Evolutionary conservation across 2,329 filamentous ascomycete genomes (phyloP), one percentile per base, ranked within the genome.

Genomic region (Didymellaceae sp.): DNA sequence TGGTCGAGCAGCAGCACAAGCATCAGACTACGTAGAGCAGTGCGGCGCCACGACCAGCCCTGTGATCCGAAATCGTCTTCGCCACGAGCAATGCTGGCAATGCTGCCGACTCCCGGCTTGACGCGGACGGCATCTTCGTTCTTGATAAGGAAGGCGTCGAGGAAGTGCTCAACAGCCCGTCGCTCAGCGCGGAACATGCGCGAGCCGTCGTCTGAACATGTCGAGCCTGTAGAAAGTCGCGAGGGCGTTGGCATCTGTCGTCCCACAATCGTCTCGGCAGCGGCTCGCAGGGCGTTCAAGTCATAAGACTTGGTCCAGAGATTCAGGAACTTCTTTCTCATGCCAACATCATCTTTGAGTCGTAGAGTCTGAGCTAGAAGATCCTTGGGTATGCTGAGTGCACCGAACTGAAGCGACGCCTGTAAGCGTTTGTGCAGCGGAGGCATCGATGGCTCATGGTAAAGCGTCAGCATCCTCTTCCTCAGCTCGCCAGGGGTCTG

Each of bases 251-350:
- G 70, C 22, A 82, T 72, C 33, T 75, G 76, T 42, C 83, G 79
- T n/a, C 84, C 85, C 22, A 84, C 73, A 4, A 88, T 76, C 2
- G 82, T 80, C 61, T 87, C 85, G 14, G 78, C 73, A 2, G 82
- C 84, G 1, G 79, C 76, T 45, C 75, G 74, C 31, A 88, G 72
- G 4, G 73, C 70, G 6, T 67, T 68, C 3, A 78, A 68, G 39
- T 85, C 75, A 63, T 87, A 88, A 1, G 78, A 81, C 38, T 82
- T 75, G 2, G 82, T 73, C 79, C 83, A 86, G 8, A 86, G 68
- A 41, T 79, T 76, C 31, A 85, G 65, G 54, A 85, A 86, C 30
- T 78, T 78, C 46, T 79, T 80, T 34, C 81, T 79, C 38, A 83
- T 70, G 3, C 84, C 84, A 32, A 87, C 65, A 62, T 88, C 85